Evolutionary conservation across 768 basidiomycete genomes (phyloP).

Genomic region (Mrakia frigida): DNA sequence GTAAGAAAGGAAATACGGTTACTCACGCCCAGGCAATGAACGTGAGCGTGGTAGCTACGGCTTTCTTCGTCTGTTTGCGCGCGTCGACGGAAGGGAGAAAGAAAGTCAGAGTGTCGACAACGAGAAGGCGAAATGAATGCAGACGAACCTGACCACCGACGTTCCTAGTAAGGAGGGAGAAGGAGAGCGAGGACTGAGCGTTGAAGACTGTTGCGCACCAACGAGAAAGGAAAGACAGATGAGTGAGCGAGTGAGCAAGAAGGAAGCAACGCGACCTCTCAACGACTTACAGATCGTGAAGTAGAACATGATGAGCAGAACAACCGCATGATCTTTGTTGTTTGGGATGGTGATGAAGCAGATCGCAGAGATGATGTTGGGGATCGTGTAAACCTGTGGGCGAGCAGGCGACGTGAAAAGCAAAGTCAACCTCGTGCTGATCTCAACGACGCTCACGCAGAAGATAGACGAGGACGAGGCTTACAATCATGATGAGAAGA

Average conservation of each 20-base stretch:
- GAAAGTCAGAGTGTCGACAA: background rate
- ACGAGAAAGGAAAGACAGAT: slow-evolving; percentile 37
- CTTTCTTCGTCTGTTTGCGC: slow-evolving; percentile 51
- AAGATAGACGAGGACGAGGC: background rate
- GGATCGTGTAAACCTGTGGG: slow-evolving; percentile 49
- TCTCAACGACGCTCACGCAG: too few relatives aligned
- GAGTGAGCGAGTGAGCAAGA: background rate
- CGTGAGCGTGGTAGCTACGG: slow-evolving; percentile 51
- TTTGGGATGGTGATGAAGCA: slow-evolving; percentile 52
- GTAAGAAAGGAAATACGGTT: too few relatives aligned
- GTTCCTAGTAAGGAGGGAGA: slow-evolving; percentile 36
- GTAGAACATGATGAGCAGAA: slow-evolving; percentile 54
- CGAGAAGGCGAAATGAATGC: background rate
- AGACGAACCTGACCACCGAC: slow-evolving; percentile 24
- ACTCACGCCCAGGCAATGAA: slow-evolving; percentile 51
- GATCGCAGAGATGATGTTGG: slow-evolving; percentile 52
- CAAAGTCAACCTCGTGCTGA: too few relatives aligned
- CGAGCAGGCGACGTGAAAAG: too few relatives aligned
- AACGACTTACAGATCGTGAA: slow-evolving; percentile 36
- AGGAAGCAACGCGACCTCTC: too few relatives aligned
- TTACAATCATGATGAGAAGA: slow-evolving; percentile 48
- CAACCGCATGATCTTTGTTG: slow-evolving; percentile 47
- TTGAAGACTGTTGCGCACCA: slow-evolving; percentile 44
- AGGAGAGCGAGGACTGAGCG: slow-evolving; percentile 30
- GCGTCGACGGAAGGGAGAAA: background rate